Percentiles rank a stretch among this genome's conserved stretches.
These are phyloP conservation scores for cucumber (Cucumis sativus) DNA, from an alignment of 306 rosid species.

Conservation along the genomic window Cucumber_9930_V3 NC_026657.2:9082001-9082500, in stretches of 20 bases:
- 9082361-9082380: no score
- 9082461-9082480: no score
- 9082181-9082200: background rate
- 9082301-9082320: no score
- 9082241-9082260: background rate
- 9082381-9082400: no score
- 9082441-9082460: no score
- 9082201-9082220: background rate
- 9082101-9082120: constrained; percentile 64
- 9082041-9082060: constrained; percentile 76
- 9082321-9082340: no score
- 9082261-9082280: background rate
- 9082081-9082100: constrained; percentile 88
- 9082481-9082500: no score
- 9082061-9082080: constrained; percentile 91
- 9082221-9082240: background rate
- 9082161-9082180: background rate
- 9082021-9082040: constrained; percentile 71
- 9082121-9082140: background rate
- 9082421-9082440: no score
- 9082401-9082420: no score
- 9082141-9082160: background rate
- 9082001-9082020: constrained; percentile 46
- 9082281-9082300: no score
- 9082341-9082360: no score